Percentiles rank a stretch among this genome's conserved stretches.
Evolutionary conservation across 2,329 filamentous ascomycete genomes (phyloP).

Genomic region (Ophiocordyceps camponoti-leonardi): DNA sequence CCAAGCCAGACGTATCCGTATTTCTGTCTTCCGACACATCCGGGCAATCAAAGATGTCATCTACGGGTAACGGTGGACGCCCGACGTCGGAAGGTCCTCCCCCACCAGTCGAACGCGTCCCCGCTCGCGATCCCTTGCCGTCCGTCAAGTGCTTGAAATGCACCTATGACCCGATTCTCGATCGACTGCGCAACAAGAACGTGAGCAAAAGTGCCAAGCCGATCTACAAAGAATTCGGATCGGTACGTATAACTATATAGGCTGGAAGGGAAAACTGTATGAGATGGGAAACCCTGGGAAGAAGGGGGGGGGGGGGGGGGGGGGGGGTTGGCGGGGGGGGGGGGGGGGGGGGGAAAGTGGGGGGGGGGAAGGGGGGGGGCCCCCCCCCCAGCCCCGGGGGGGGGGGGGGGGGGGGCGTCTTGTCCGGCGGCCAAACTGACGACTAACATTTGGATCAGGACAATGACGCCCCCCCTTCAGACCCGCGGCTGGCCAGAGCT

Average conservation of each 20-base stretch:
- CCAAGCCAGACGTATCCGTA: constrained; percentile 38
- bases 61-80: constrained; percentile 13
- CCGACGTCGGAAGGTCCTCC: constrained; percentile 16
- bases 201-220: constrained; percentile 41
- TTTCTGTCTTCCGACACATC: constrained; percentile 25
- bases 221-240: constrained; percentile 45
- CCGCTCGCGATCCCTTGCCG: constrained; percentile 38
- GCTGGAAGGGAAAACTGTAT: constrained; percentile 1
- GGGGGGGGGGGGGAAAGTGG: constrained; percentile 32
- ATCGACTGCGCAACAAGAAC: constrained; percentile 28
- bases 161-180: constrained; percentile 43
- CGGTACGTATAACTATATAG: constrained; percentile 41
- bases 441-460: constrained; percentile 51
- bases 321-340: constrained; percentile 35
- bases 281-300: no score
- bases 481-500: constrained; percentile 59
- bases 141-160: constrained; percentile 39
- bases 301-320: constrained; percentile 27
- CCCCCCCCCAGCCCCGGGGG: no score
- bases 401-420: constrained; percentile 34
- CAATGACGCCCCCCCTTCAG: constrained; percentile 62
- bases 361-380: constrained; percentile 34
- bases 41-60: constrained; percentile 9
- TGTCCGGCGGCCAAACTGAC: constrained; percentile 13
- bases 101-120: constrained; percentile 22